These are phyloP conservation scores for Xerocomellus chrysenteron DNA, from an alignment of 768 basidiomycete species.

Conservation along the genomic window DNA sequence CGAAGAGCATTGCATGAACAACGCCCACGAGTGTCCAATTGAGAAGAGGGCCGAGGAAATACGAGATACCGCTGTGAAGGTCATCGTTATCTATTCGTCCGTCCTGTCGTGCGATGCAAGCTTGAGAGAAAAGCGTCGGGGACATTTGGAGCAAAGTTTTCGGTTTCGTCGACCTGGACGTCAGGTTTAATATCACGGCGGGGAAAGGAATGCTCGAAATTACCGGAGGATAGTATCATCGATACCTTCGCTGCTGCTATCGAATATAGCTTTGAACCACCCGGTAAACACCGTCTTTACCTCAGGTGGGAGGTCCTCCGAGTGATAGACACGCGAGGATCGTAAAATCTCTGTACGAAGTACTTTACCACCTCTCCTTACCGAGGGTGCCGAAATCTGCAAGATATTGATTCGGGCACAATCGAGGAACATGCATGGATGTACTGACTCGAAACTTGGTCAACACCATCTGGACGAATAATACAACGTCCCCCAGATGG, in stretches of 20 bases:
- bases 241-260: conserved; percentile 74
- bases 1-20: conserved; percentile 58
- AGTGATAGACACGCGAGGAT: conserved; percentile 43
- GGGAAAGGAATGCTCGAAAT: background rate
- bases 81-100: conserved; percentile 66
- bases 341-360: conserved; percentile 53
- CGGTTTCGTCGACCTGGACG: conserved; percentile 65
- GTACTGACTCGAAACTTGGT: conserved; percentile 60
- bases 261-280: conserved; percentile 81
- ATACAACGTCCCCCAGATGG: conserved; percentile 75
- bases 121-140: conserved; percentile 63
- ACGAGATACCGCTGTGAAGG: conserved; percentile 72
- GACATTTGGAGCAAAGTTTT: conserved; percentile 66
- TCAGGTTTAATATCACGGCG: background rate
- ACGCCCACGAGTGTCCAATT: conserved; percentile 82
- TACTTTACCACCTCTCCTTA: conserved; percentile 46
- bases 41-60: conserved; percentile 69
- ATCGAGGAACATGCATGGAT: background rate
- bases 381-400: conserved; percentile 51
- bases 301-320: conserved; percentile 42
- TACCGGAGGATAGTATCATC: conserved; percentile 76
- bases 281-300: conserved; percentile 45
- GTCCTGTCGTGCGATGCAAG: conserved; percentile 47
- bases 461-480: conserved; percentile 67
- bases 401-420: background rate